Percentiles rank a stretch among this genome's conserved stretches.
phyloP scores from a whole-genome alignment of 257 asterid genomes.

The Perilla frutescens region DNA sequence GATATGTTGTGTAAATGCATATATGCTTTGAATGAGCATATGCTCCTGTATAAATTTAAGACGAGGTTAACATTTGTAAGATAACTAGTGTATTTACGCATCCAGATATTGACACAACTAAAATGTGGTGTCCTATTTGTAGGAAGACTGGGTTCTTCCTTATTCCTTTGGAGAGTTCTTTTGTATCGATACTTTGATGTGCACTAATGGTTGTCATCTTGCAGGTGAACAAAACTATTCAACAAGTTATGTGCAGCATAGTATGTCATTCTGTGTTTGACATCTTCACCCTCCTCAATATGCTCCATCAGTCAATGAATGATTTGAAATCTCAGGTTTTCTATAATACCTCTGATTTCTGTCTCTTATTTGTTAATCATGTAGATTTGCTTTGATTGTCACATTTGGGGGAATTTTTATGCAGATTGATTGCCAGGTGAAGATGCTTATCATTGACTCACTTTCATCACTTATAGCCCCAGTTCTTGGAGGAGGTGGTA shows the following conservation, averaged over 20 bases:
- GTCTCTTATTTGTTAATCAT: slow-evolving; percentile 24
- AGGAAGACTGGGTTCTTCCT: background rate
- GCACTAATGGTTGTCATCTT: slow-evolving; percentile 26
- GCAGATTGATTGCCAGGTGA: slow-evolving; percentile 54
- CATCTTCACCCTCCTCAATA: slow-evolving; percentile 73
- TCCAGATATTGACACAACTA: slow-evolving; percentile 5
- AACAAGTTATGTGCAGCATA: slow-evolving; percentile 64
- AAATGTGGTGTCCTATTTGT: background rate
- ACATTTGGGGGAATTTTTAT: slow-evolving; percentile 13
- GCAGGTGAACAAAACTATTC: slow-evolving; percentile 52
- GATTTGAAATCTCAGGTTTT: slow-evolving; percentile 68
- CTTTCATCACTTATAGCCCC: slow-evolving; percentile 87
- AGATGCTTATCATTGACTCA: slow-evolving; percentile 80
- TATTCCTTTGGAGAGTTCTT: background rate
- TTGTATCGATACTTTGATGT: slow-evolving; percentile 16
- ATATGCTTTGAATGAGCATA: background rate
- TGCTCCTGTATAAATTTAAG: slow-evolving; percentile 18
- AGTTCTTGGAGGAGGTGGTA: slow-evolving; percentile 77
- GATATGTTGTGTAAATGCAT: slow-evolving; percentile 6
- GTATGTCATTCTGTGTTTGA: slow-evolving; percentile 65
- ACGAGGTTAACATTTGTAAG: background rate
- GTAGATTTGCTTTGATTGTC: slow-evolving; percentile 1
- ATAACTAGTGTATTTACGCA: background rate
- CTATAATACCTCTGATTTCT: slow-evolving; percentile 4
- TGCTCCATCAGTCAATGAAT: slow-evolving; percentile 62